These are phyloP conservation scores for Bipolaris victoriae DNA, from an alignment of 2,329 filamentous ascomycete genomes.

Conservation along the genomic window DNA sequence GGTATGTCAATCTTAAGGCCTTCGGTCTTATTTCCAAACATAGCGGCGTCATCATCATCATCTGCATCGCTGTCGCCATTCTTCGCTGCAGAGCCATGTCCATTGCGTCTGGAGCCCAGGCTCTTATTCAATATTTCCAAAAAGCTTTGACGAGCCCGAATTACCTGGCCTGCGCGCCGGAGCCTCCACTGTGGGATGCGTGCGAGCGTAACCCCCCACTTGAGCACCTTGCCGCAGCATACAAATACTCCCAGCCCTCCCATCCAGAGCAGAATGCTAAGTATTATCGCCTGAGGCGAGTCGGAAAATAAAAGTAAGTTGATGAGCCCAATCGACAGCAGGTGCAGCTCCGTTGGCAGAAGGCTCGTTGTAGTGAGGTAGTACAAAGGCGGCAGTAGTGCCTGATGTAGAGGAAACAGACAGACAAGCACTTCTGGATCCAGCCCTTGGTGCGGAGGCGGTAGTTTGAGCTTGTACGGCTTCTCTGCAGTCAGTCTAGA, in stretches of 20 bases:
- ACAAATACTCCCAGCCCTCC: conserved; percentile 79
- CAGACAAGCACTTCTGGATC: conserved; percentile 66
- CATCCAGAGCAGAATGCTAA: conserved; percentile 55
- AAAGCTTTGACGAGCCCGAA: conserved; percentile 53
- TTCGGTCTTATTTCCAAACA: conserved; percentile 33
- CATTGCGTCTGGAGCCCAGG: conserved; percentile 34
- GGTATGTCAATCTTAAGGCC: conserved; percentile 39
- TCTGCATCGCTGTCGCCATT: conserved; percentile 55
- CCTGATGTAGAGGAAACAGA: conserved; percentile 84
- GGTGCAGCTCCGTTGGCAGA: conserved; percentile 82
- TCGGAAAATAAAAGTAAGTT: conserved; percentile 77
- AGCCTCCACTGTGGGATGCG: conserved; percentile 93
- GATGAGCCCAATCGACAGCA: conserved; percentile 82
- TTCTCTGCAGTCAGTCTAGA: conserved; percentile 41
- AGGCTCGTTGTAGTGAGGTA: conserved; percentile 89
- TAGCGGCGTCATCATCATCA: conserved; percentile 50
- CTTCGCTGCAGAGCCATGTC: conserved; percentile 24
- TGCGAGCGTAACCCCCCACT: conserved; percentile 84
- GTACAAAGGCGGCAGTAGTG: conserved; percentile 73
- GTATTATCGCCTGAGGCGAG: conserved; percentile 61
- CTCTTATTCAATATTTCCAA: conserved; percentile 50
- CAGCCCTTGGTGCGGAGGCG: conserved; percentile 46
- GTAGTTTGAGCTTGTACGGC: conserved; percentile 45
- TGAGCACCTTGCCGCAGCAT: conserved; percentile 73
- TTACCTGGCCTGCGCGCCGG: conserved; percentile 60